Conservation (phyloP, 176 grass and related monocot genomes). For the Cenchrus purpureus region DNA sequence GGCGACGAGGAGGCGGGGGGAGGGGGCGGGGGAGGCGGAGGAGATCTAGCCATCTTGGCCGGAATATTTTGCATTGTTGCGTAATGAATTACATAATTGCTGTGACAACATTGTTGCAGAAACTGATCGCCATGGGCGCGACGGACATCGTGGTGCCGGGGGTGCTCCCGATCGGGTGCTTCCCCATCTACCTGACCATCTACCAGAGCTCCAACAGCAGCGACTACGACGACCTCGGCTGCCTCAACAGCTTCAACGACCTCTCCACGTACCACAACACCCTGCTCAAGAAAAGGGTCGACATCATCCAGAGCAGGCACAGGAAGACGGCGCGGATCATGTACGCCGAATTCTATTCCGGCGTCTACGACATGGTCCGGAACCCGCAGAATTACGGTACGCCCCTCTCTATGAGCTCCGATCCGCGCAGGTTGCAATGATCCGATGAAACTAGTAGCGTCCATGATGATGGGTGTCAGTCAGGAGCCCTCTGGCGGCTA, state of each 20-base stretch:
- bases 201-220: conserved; percentile 40
- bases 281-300: conserved; percentile 33
- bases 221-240: conserved; percentile 58
- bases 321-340: conserved; percentile 48
- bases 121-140: conserved; percentile 60
- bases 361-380: conserved; percentile 55
- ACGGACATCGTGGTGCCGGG: conserved; percentile 59
- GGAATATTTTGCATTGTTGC: no score
- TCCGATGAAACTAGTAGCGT: not conserved
- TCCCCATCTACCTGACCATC: conserved; percentile 69
- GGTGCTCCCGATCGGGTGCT: conserved; percentile 71
- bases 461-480: not conserved
- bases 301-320: conserved; percentile 48
- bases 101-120: conserved; percentile 17
- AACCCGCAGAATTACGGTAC: conserved; percentile 57
- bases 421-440: not conserved
- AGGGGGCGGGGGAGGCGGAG: no score
- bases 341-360: conserved; percentile 67
- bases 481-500: no score
- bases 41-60: no score
- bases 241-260: conserved; percentile 62
- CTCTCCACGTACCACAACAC: conserved; percentile 62
- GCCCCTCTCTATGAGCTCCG: not conserved
- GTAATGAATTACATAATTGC: no score
- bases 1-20: no score